Base-by-base conservation (phyloP, 2,329 filamentous ascomycete species). In the Aspergillus sp. region DNA sequence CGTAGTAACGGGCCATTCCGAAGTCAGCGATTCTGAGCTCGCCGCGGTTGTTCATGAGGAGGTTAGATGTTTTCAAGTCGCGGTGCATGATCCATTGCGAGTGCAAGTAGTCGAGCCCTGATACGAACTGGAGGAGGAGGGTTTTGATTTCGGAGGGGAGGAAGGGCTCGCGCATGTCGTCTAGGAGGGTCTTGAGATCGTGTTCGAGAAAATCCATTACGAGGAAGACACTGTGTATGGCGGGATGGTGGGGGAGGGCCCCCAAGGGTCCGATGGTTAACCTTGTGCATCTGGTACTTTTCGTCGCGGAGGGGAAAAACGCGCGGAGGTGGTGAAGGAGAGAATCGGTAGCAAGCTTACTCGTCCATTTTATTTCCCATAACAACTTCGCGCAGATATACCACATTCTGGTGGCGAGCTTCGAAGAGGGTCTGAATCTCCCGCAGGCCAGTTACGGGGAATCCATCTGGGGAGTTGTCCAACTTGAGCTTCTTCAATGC, bases 121-220 rank as follows among this genome's bases (percentile, higher is more conserved):
- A 86, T 0, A 86, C 83, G 32, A 99, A 85, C 74, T 99, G 95
- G 1, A 87, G 81, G 55, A 98, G 83, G 22, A 99, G 84, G 1
- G 91, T 93, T 75, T 99, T 99, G 70, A 91, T 86, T 75, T 99
- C 95, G 42, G 91, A 96, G 1, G 90, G 89, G 55, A 96, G 83
- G 73, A 99, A 99, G 0, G 93, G 92, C 71, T 97, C 91, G 52
- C 89, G 85, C 91, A 98, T 96, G 71, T 96, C 90, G 74, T 96
- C 90, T 62, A 96, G 89, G 56, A 99, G 84, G 55, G 89, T 90
- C 76, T 96, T 96, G 56, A 99, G 86, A 71, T 99, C 95, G 80
- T 99, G 95, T 79, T 98, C 93, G 68, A 97, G 82, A 75, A 98
- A 99, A 71, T 97, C 93, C 82, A 99, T 93, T 62, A 98, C 95